These are phyloP conservation scores for Lentinula raphanica DNA, from an alignment of 768 basidiomycete genomes.

Conservation along the genomic window DNA sequence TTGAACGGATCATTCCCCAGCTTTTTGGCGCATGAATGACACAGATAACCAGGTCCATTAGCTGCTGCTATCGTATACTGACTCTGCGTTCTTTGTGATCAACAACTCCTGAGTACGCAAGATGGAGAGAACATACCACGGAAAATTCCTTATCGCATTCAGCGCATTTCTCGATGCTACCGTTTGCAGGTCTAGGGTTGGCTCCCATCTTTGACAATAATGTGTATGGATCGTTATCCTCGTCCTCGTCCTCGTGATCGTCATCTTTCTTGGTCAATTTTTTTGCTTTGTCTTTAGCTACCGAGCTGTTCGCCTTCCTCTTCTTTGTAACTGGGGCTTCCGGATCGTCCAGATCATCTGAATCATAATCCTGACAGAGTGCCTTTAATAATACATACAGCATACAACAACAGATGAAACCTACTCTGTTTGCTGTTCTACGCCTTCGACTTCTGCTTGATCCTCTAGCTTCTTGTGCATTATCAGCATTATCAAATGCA, in stretches of 20 bases:
- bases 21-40: conserved; percentile 76
- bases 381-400: conserved; percentile 5
- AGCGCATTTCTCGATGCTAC: conserved; percentile 77
- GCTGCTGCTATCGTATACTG: conserved; percentile 80
- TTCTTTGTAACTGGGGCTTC: conserved; percentile 47
- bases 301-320: conserved; percentile 41
- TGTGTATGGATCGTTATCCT: conserved; percentile 60
- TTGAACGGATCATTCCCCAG: conserved; percentile 84
- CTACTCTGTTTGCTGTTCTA: neutral
- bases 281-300: conserved; percentile 36
- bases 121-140: conserved; percentile 52
- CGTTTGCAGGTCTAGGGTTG: conserved; percentile 58
- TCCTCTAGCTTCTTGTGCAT: conserved; percentile 3
- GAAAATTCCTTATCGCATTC: conserved; percentile 82
- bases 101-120: neutral
- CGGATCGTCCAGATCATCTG: conserved; percentile 70
- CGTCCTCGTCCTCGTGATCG: conserved; percentile 46
- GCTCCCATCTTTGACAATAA: conserved; percentile 52
- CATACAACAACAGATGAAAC: neutral
- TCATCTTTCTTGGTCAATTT: conserved; percentile 42
- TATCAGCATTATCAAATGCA: conserved; percentile 7
- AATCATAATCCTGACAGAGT: conserved; percentile 47
- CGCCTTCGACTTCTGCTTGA: neutral
- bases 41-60: conserved; percentile 72
- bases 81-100: conserved; percentile 46